Evolutionary conservation across 805 yeast species (phyloP).

Genomic region (Ogataea salicorniae): DNA sequence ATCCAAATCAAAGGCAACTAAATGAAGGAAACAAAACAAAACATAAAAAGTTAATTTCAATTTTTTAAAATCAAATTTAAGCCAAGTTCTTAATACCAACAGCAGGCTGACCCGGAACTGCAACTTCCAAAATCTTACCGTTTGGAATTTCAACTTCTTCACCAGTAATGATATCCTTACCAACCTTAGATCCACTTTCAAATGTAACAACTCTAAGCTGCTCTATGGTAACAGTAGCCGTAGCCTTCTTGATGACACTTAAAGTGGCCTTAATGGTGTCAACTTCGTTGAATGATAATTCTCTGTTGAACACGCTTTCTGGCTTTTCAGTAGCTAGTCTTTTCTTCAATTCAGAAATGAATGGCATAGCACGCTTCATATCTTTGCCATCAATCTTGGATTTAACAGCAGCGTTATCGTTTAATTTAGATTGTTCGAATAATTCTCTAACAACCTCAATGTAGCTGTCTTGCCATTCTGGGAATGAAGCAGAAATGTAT

Average conservation of each 20-base stretch:
- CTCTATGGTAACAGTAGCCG: slow-evolving; percentile 52
- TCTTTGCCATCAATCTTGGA: slow-evolving; percentile 70
- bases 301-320: slow-evolving; percentile 80
- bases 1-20: too few relatives aligned
- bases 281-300: slow-evolving; percentile 75
- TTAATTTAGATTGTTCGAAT: slow-evolving; percentile 57
- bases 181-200: slow-evolving; percentile 57
- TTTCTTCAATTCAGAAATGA: slow-evolving; percentile 79
- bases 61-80: background rate
- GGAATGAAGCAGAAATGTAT: slow-evolving; percentile 73
- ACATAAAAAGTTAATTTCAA: too few relatives aligned
- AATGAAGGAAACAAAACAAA: too few relatives aligned
- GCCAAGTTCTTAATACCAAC: slow-evolving; percentile 61
- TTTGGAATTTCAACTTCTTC: slow-evolving; percentile 60
- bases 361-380: slow-evolving; percentile 98
- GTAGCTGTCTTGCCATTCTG: slow-evolving; percentile 60
- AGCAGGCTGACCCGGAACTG: slow-evolving; percentile 94
- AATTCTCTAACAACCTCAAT: slow-evolving; percentile 69
- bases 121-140: slow-evolving; percentile 69
- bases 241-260: slow-evolving; percentile 54
- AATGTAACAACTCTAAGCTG: slow-evolving; percentile 58
- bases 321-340: slow-evolving; percentile 69
- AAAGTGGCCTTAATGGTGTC: slow-evolving; percentile 55
- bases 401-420: slow-evolving; percentile 61
- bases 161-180: slow-evolving; percentile 63